Evolutionary conservation across 805 yeast genomes (phyloP).

Genomic region (Starmerella bacillaris): DNA sequence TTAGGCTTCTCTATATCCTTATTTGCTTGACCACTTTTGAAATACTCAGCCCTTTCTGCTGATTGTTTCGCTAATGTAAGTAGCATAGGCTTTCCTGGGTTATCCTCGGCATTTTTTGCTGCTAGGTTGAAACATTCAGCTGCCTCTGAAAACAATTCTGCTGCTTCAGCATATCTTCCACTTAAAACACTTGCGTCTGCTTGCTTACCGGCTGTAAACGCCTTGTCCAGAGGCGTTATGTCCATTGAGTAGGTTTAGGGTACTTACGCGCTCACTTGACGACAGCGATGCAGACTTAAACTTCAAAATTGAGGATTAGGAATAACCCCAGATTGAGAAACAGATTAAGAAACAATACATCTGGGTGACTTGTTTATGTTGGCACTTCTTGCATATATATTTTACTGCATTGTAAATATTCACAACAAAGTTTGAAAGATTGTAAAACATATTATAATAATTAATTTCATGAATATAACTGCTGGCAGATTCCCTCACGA

Average conservation of each 20-base stretch:
- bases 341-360: no score
- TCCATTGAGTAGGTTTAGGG: constrained; percentile 15
- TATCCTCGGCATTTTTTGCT: constrained; percentile 15
- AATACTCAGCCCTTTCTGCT: constrained; percentile 20
- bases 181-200: constrained; percentile 34
- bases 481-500: no score
- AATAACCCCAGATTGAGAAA: no score
- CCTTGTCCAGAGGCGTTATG: constrained; percentile 23
- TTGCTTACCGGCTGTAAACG: constrained; percentile 33
- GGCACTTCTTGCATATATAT: no score
- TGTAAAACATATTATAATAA: no score
- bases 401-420: no score
- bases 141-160: constrained; percentile 26
- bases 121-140: constrained; percentile 22
- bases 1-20: background rate
- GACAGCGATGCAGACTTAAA: no score
- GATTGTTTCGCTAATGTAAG: constrained; percentile 21
- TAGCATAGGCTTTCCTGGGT: constrained; percentile 22
- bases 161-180: constrained; percentile 29
- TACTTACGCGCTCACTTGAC: no score
- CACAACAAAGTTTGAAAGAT: no score
- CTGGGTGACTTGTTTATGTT: no score
- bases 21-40: constrained; percentile 13
- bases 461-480: no score
- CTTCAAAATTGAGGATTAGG: no score